Evolutionary conservation across 1,139 yeast species (phyloP), one percentile per base, ranked within the genome.

Genomic region (Meyerozyma sp.): DNA sequence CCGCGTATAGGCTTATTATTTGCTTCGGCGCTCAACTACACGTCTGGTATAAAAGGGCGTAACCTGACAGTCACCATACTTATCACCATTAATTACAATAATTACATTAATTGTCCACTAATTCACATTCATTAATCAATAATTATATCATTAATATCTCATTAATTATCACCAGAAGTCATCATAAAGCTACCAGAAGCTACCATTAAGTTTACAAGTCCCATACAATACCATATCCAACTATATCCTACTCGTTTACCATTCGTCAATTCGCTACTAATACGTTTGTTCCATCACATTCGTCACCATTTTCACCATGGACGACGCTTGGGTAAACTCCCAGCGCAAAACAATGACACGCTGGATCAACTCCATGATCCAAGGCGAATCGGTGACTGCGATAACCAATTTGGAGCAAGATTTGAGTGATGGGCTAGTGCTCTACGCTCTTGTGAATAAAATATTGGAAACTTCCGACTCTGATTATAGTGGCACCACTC

Each of bases 331-430:
- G 54, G 44, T 51, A 10, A 18, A 29, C 13, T 39, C 49, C 21
- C 53, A 51, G 41, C 46, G 46, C 32, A 40, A 50, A 23, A 45
- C 53, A 5, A 44, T 49, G 53, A 45, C 49, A 36, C 42, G 51
- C 23, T 51, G 54, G 54, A 45, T 51, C 36, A 37, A 42, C 30
- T 36, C 52, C 10, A 9, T 34, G 13, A 10, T 34, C 13, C 37
- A 10, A n/a, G 13, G 21, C 26, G 26, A 34, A 23, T 45, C 44
- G 29, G 26, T 32, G 13, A 27, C 38, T 3, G 34, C 43, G 16
- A 41, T 51, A 20, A 25, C 28, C 14, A 45, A 49, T 39, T 41
- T 51, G n/a, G 32, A 46, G 26, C 29, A 30, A 11, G 51, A 42
- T 18, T 32, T 48, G 21, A 42, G 45, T 40, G 53, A 51, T 39